Evolutionary conservation across 1,284 basidiomycete genomes (phyloP), one percentile per base, ranked within the genome.

Genomic region (Ustilago lituana): DNA sequence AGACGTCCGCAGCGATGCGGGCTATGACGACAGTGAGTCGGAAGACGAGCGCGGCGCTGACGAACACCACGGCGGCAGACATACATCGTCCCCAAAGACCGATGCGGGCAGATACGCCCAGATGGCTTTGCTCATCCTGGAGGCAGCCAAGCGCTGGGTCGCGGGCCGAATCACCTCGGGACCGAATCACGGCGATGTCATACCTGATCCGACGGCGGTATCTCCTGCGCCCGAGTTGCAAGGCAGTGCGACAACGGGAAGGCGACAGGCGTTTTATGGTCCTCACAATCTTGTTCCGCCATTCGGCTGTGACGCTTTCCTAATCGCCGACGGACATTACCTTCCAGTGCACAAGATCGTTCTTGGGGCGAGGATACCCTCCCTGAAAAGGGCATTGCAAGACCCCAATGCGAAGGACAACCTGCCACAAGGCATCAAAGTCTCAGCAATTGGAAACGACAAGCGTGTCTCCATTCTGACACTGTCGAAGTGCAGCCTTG

Each of bases 261-360:
- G 53, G 37, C 52, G 59, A 1, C 31, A 56, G n/a, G 58, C 62
- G 5, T 65, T 64, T 41, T 71, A 66, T 19, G 70, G 73, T 17
- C 63, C 70, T 31, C 55, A 69, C 48, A 77, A 69, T 22, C 61
- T 70, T 3, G 40, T 15, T 0, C 65, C 68, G 14, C 72, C 72
- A 2, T 76, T 72, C 31, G 90, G 89, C 14, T 89, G 89, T 4
- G 91, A 94, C 78, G 78, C 90, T 1, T 71, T 87, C 33, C 76
- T 92, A 29, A 65, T 82, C 19, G 84, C 80, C 55, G 81, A 74
- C 29, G 79, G 82, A 26, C 80, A 84, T 17, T 73, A 76, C 17
- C 85, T 92, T 44, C 89, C 89, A 1, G 88, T 85, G 0, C 93
- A 95, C 79, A 84, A 86, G 4, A 83, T 86, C 17, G 81, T 94